Base-by-base conservation (phyloP, 805 yeast genomes). In the Pichia rugopelliculosa region DNA sequence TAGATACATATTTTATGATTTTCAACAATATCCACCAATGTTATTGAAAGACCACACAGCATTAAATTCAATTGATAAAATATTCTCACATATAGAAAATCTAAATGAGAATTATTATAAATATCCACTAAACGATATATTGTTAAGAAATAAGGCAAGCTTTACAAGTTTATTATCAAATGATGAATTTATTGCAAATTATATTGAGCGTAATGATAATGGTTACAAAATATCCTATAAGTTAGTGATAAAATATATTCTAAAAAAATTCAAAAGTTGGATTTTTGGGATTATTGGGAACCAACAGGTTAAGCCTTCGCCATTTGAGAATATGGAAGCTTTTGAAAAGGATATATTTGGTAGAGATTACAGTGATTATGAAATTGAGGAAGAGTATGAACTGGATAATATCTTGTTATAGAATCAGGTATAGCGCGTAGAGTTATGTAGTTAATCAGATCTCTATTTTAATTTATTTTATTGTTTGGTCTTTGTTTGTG, bases 341-440 rank as follows among this genome's bases (percentile, higher is more conserved):
- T 26, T 34, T 15, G 45, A 42, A 9, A 26, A 24, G 4, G 54
- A 51, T 48, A 39, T 22, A 12, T 48, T 51, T 41, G 52, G 52
- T 2, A 36, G 38, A 8, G 47, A 41, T 13, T 49, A 44, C 23
- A 39, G 41, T 39, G 36, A 22, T n/a, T 22, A 20, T 25, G 36
- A 20, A 10, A 15, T 8, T 15, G 39, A 12, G 20, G 50, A 47
- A 10, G 47, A 44, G 11, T 50, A 42, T 41, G 51, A 47, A 13
- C 22, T 45, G 7, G 48, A 46, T 36, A 47, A 47, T 22, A 25
- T 40, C 27, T 13, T 38, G 18, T 6, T 41, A 5, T 44, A 22
- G n/a, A n/a, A n/a, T n/a, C n/a, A n/a, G n/a, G n/a, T n/a, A n/a
- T n/a, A 44, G 11, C 10, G 36, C 27, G 25, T 18, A 12, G 3